Base-by-base conservation (phyloP, 306 rosid species). In the Prunus fruticosa region DNA sequence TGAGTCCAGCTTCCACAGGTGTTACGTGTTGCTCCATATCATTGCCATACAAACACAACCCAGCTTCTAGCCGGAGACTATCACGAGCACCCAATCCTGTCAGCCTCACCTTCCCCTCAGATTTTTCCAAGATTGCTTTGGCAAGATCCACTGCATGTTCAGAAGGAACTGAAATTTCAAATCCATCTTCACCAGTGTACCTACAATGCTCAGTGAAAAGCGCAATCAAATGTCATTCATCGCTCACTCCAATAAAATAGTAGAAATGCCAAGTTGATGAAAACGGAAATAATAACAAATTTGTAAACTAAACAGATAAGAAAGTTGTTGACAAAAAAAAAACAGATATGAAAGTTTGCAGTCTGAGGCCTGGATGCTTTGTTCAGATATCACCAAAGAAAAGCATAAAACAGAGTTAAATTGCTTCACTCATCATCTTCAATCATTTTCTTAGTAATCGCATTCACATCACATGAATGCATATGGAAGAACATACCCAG, bases 111-210 rank as follows among this genome's bases (percentile, higher is more conserved):
- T 92, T 96, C 76, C 91, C 93, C 82, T 92, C 94, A 4, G 99
- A 96, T 83, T 91, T 96, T 86, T 96, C 97, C 80, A 96, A 85
- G 79, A 96, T 87, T 67, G 96, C 99, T 84, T 96, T 92, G 20
- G 99, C 88, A 84, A 96, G 99, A 76, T 91, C 98, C 72, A 92
- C 41, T 22, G 88, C 97, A 76, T 84, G 30, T 83, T 96, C 99
- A 2, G 96, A 91, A 47, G 98, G 98, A 64, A 96, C 96, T 72
- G 99, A 96, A 53, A 96, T 96, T 87, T 96, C 99, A 82, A 96
- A 96, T 75, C 99, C 99, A 85, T 96, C 99, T 83, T 96, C 99
- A 32, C 99, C 99, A 11, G 98, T 96, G 85, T 96, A 96, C 83
- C 99, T 96, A 87, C 85, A 75, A 81, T 32, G 68, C 78, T 79